A percentile compares a stretch with the other conserved stretches of the same genome.
phyloP scores from a whole-genome alignment of 2,329 filamentous ascomycete genomes.

The Xylariaceae sp. region DNA sequence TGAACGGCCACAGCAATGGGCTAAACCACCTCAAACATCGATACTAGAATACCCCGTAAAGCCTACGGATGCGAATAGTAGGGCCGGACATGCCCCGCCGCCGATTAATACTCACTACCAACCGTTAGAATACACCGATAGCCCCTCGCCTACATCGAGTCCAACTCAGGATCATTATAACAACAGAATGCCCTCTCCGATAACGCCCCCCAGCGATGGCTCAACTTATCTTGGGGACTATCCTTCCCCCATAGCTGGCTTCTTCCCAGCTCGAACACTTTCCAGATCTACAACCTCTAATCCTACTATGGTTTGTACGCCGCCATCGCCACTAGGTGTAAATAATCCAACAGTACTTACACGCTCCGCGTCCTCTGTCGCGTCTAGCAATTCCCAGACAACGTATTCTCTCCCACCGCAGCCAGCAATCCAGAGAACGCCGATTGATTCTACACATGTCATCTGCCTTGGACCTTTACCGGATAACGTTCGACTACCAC shows the following conservation, averaged over 20 bases:
- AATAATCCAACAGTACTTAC: constrained; percentile 35
- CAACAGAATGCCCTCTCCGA: constrained; percentile 53
- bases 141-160: constrained; percentile 41
- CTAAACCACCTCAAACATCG: constrained; percentile 58
- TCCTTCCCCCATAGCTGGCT: constrained; percentile 52
- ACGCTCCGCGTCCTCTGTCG: constrained; percentile 40
- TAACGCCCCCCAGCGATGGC: constrained; percentile 56
- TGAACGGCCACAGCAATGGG: constrained; percentile 57
- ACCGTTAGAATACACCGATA: constrained; percentile 39
- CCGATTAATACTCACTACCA: constrained; percentile 42
- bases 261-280: constrained; percentile 41
- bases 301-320: constrained; percentile 34
- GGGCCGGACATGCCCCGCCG: constrained; percentile 4
- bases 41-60: constrained; percentile 55
- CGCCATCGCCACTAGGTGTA: constrained; percentile 33
- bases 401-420: constrained; percentile 35
- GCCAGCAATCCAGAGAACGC: constrained; percentile 52
- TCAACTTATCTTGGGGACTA: constrained; percentile 47
- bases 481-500: constrained; percentile 52
- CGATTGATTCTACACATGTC: constrained; percentile 60
- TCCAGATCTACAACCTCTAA: constrained; percentile 38
- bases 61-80: background rate
- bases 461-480: constrained; percentile 63
- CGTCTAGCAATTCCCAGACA: constrained; percentile 30
- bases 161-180: constrained; percentile 47